Evolutionary conservation across 2,329 filamentous ascomycete species (phyloP).

Genomic region (Epichloe sp.): DNA sequence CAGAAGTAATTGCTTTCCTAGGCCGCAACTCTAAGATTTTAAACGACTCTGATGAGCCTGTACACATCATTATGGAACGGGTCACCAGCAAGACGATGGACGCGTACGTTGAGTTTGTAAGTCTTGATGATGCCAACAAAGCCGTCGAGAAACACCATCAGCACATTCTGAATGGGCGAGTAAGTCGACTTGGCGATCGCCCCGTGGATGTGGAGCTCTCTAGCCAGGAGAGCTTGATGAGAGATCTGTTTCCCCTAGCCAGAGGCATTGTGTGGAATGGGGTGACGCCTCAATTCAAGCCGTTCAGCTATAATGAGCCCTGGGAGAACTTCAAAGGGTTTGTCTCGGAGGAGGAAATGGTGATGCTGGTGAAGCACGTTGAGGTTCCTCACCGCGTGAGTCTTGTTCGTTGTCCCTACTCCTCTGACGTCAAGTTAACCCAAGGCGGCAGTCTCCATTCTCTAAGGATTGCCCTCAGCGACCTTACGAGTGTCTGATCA

Average conservation of each 20-base stretch:
- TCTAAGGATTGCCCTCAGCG: slow-evolving; percentile 49
- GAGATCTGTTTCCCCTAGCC: slow-evolving; percentile 45
- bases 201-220: slow-evolving; percentile 44
- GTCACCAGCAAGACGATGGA: slow-evolving; percentile 49
- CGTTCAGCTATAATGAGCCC: slow-evolving; percentile 22
- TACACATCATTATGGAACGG: slow-evolving; percentile 55
- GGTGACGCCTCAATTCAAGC: slow-evolving; percentile 26
- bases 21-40: slow-evolving; percentile 44
- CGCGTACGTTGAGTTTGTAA: slow-evolving; percentile 45
- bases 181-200: slow-evolving; percentile 41
- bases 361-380: slow-evolving; percentile 50
- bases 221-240: slow-evolving; percentile 44
- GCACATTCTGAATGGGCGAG: slow-evolving; percentile 25
- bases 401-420: slow-evolving; percentile 8
- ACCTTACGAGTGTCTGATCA: slow-evolving; percentile 52
- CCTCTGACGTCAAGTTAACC: neutral
- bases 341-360: slow-evolving; percentile 48
- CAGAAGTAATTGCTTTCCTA: slow-evolving; percentile 45
- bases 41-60: slow-evolving; percentile 38
- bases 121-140: slow-evolving; percentile 37
- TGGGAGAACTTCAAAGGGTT: slow-evolving; percentile 47
- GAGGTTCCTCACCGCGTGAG: slow-evolving; percentile 49
- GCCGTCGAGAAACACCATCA: slow-evolving; percentile 36
- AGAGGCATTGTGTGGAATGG: slow-evolving; percentile 43
- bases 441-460: slow-evolving; percentile 38